Evolutionary conservation across 1,284 basidiomycete species (phyloP).

Genomic region (Ceratobasidium sp.): DNA sequence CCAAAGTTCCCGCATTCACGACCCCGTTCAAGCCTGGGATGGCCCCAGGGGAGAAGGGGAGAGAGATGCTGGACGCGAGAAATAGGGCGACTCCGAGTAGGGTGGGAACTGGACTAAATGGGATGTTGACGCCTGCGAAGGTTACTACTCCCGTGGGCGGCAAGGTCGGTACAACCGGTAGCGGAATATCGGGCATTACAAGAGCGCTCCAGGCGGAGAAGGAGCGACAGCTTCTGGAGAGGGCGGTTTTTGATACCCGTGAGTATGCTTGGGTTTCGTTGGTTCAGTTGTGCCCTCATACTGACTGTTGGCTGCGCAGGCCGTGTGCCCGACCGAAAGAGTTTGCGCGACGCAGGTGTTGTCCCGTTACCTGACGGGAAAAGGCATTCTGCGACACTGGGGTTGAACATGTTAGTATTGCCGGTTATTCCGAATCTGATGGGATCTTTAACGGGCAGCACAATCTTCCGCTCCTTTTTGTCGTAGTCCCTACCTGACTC

Average conservation of each 20-base stretch:
- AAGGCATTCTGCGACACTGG: neutral
- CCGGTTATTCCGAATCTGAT: neutral
- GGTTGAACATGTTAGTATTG: constrained; percentile 19
- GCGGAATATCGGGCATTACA: constrained; percentile 54
- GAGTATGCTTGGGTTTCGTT: neutral
- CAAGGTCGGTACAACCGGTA: constrained; percentile 55
- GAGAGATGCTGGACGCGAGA: constrained; percentile 9
- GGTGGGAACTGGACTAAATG: constrained; percentile 28
- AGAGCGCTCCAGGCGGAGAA: constrained; percentile 37
- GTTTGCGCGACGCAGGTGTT: constrained; percentile 34
- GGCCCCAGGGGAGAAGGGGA: constrained; percentile 67
- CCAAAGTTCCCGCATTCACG: constrained; percentile 60
- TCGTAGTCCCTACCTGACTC: constrained; percentile 41
- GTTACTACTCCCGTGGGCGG: constrained; percentile 46
- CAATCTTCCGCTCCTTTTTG: constrained; percentile 36
- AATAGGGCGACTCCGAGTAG: constrained; percentile 56
- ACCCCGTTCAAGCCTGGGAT: constrained; percentile 79
- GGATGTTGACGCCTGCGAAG: constrained; percentile 45
- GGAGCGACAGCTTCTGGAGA: constrained; percentile 13
- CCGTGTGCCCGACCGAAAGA: constrained; percentile 9
- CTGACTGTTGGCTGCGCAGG: neutral
- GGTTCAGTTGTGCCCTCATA: neutral
- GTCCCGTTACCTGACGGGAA: neutral
- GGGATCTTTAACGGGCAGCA: neutral
- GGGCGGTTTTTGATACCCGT: constrained; percentile 35